Evolutionary conservation across 2,329 filamentous ascomycete species (phyloP), one percentile per base, ranked within the genome.

Genomic region (Botryosphaeria dothidea): DNA sequence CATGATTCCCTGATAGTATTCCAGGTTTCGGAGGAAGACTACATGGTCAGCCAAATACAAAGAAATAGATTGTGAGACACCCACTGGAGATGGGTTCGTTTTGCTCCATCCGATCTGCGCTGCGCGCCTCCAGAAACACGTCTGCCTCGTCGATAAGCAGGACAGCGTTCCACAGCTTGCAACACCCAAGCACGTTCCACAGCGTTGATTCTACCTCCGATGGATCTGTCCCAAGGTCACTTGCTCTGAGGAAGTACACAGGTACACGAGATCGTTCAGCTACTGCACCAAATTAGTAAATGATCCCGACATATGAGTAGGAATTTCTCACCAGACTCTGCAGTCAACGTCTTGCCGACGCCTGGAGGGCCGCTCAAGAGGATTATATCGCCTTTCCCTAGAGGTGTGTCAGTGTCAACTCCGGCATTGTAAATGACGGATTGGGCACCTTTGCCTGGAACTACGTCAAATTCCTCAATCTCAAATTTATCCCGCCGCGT

Each of bases 71-170:
- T n/a, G n/a, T n/a, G n/a, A n/a, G n/a, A n/a, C n/a, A 34, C 49
- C 19, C n/a, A 52, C 49, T 72, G 3, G 69, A 70, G 0, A 73
- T 70, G 3, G 73, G 67, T 61, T 72, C 71, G 62, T 73, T 73
- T 6, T 71, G 51, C 63, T 72, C 71, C 6, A 73, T 64, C 49
- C 73, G 69, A 48, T 73, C 70, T 1, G 70, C 54, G 8, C 68
- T 71, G 2, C 71, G 67, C 43, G 70, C 62, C 65, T 73, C 71
- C 13, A 73, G 57, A 64, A 75, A 76, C 4, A 77, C 72, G 41
- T 83, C 80, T 11, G 80, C 82, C 67, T 85, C 82, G 68, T 84
- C 83, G 1, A 85, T 74, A 0, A 85, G 75, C 0, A 85, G 74
- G 4, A 86, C 78, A 11, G 81, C 81, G 36, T 82, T 81, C 83